Evolutionary conservation across 2,329 filamentous ascomycete genomes (phyloP).

Genomic region (Diaporthe ilicicola): DNA sequence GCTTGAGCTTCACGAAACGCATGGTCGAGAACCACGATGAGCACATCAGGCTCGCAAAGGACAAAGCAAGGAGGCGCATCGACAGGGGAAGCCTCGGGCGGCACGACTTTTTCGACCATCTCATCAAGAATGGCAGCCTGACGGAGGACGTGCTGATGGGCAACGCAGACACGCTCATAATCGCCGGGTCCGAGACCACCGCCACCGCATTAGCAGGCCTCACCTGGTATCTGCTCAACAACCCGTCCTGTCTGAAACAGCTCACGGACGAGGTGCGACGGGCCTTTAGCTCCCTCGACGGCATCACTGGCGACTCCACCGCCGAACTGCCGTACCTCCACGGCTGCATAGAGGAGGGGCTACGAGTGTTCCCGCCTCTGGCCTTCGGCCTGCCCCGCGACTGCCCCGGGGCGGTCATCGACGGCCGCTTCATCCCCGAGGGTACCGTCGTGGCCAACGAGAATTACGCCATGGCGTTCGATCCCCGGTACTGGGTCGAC

Average conservation of each 20-base stretch:
- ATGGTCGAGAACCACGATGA: constrained; percentile 24
- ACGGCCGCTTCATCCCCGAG: constrained; percentile 43
- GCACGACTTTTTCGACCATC: constrained; percentile 35
- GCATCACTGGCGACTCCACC: constrained; percentile 46
- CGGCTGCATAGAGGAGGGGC: constrained; percentile 46
- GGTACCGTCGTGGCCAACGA: constrained; percentile 51
- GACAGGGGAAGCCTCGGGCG: constrained; percentile 28
- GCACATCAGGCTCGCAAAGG: constrained; percentile 37
- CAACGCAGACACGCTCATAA: constrained; percentile 37
- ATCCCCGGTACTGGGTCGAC: constrained; percentile 52
- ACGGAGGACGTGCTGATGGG: constrained; percentile 37
- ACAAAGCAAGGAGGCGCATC: constrained; percentile 36
- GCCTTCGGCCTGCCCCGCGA: constrained; percentile 40
- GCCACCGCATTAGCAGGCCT: constrained; percentile 42
- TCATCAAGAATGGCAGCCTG: constrained; percentile 33
- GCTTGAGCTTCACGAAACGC: constrained; percentile 24
- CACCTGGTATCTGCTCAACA: constrained; percentile 41
- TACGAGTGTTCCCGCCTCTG: constrained; percentile 46
- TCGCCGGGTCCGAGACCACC: constrained; percentile 46
- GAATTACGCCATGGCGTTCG: constrained; percentile 54
- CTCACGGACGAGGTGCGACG: constrained; percentile 49
- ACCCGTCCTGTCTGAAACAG: constrained; percentile 42
- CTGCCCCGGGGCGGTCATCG: constrained; percentile 44
- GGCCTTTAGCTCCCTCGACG: constrained; percentile 43
- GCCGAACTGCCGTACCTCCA: constrained; percentile 46